Evolutionary conservation across 768 basidiomycete genomes (phyloP), one percentile per base, ranked within the genome.

Genomic region (Russula compacta): DNA sequence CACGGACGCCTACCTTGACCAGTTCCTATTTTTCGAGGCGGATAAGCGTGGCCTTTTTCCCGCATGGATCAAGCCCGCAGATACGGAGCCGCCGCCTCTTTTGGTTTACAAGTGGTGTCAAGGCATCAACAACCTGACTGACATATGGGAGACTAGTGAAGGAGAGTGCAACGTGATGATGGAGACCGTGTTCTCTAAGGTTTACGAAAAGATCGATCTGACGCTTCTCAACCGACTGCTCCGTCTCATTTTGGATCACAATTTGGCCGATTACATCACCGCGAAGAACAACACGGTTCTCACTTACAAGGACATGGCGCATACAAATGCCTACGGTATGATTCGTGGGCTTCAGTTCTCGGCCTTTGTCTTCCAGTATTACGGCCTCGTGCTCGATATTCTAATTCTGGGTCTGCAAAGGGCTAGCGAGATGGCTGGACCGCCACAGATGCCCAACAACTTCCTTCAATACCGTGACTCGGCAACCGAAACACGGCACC

Each of bases 31-130:
- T 83, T 99, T 97, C 69, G 95, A 99, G 81, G 93, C 94, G 21
- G 97, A 99, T 76, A 98, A 98, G 73, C 89, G 97, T 67, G 92
- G 93, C 51, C 75, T 99, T 24, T 98, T 98, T 86, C 97, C 97
- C 11, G 85, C 93, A 1, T 99, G 97, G 95, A 97, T 99, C 73
- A 99, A 98, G 76, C 97, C 97, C 29, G 89, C 92, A 53, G 82
- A 98, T 68, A 95, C 92, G 0, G 95, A 98, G 69, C 95, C 95
- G 3, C 94, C 95, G 0, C 95, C 95, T 3, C 81, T 98, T 15
- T 84, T 98, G 36, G 95, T 98, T 36, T 98, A 98, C 78, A 98
- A 98, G 81, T 98, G 95, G 95, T 95, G 94, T 70, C 95, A 98
- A 76, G 97, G 97, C 44, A 95, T 98, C 79, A 98, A 98, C 76